phyloP scores from a whole-genome alignment of 371 early-diverging fungal species.

The Blyttiomyces sp. region DNA sequence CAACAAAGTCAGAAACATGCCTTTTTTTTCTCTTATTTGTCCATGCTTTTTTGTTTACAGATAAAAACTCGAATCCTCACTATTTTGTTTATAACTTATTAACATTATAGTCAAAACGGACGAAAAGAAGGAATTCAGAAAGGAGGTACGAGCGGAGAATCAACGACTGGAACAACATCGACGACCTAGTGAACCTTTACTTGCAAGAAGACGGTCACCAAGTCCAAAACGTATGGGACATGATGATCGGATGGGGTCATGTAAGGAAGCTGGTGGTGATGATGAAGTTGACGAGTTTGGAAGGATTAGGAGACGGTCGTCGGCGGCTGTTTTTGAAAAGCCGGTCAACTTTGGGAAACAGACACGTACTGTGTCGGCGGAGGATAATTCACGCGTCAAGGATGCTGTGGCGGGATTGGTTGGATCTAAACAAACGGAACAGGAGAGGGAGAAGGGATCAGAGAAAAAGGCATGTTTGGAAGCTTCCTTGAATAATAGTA shows the following conservation, averaged over 20 bases:
- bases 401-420: no score
- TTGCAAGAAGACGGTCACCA: background rate
- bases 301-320: no score
- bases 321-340: no score
- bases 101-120: conserved; percentile 3
- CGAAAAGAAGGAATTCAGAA: conserved; percentile 8
- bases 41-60: background rate
- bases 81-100: background rate
- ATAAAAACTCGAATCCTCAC: background rate
- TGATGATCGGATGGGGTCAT: no score
- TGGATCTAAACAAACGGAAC: no score
- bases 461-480: background rate
- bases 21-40: background rate
- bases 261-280: no score
- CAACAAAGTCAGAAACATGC: conserved; percentile 8
- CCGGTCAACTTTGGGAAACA: no score
- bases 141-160: background rate
- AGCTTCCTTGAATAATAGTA: no score
- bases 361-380: no score
- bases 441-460: background rate
- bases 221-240: no score
- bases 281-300: conserved; percentile 9
- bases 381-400: no score
- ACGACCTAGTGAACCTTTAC: background rate
- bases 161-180: background rate